Evolutionary conservation across 2,329 filamentous ascomycete genomes (phyloP), one percentile per base, ranked within the genome.

Genomic region (Fusarium penzigii): DNA sequence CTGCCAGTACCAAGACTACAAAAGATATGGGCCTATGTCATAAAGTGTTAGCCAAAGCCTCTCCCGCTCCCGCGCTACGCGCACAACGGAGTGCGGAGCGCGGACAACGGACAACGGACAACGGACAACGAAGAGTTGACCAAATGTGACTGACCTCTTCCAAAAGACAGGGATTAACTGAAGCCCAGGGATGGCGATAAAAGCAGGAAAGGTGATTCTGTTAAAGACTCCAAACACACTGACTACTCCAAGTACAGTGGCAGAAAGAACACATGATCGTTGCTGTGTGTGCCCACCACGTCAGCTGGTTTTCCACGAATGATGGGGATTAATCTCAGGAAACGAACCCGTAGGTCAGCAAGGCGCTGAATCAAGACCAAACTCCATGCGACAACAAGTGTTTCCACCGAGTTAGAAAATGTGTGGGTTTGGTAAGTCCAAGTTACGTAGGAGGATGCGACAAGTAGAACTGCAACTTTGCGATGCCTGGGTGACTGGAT

Each of bases 351-450:
- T 65, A 88, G 85, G 60, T 88, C 86, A 42, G 88, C 79, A 61
- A 97, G 94, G 68, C 93, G 87, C 71, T 90, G 86, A 56, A 97
- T 92, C 70, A 99, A 75, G 44, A 97, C 92, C 71, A 99, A 75
- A 66, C 89, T 92, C 94, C 94, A 99, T 48, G 90, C 84, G 46
- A 99, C 92, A 46, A 93, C 82, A 63, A 99, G 78, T 3, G 94
- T 97, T 76, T 99, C 94, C 61, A 97, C 83, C 56, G 93, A 95
- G 74, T 99, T 99, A 57, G 93, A 97, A 72, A 99, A 97, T 12
- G 94, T 97, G 73, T 99, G 94, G 16, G 91, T 94, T 74, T 99
- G 94, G 75, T 93, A 96, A 42, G 93, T 97, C 93, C 94, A 99
- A 44, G 94, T 99, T 63, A 97, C 93, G 74, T 97, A 99, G 25